Evolutionary conservation across 78 protist species (phyloP), one percentile per base, ranked within the genome.

Genomic region (Dictyostelium intermedium): DNA sequence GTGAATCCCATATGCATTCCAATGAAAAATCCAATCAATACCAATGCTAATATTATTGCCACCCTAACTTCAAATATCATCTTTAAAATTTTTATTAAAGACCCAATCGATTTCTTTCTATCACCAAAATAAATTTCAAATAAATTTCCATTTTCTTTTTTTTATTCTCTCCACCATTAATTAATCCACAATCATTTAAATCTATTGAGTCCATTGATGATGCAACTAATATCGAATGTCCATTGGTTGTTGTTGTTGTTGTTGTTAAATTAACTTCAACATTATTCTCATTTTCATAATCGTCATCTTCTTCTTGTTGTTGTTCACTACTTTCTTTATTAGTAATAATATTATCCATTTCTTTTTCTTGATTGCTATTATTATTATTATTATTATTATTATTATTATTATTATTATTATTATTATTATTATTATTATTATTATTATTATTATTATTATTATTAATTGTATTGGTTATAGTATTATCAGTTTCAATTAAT

Each of bases 1-100:
- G 91, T 85, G 53, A 74, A 85, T 43, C 91, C 91, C 91, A 85
- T 85, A 73, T 85, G 91, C 7, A 85, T 47, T 2, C 91, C 91
- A 27, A 85, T 41, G 30, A 34, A 72, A 50, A 85, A 85, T 34
- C 91, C 91, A 74, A 85, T 14, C 35, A 85, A 73, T 8, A 85
- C 53, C 32, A 85, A 34, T 85, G 78, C 2, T 53, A 74, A 53
- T 53, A 85, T 45, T 1, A 72, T 34, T 23, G 50, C 76, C 0
- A 82, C 27, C 32, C 45, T 84, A n/a, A 80, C 4, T 80, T 50
- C 16, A 47, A 41, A 77, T 41, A 35, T 25, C 10, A 35, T 14
- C 2, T 25, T 27, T 10, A 34, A 13, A 14, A 27, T 72, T 13
- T 34, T 72, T 3, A 11, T 3, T 16, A 50, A 8, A 50, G 61